These are phyloP conservation scores for Trichomonas gallinae DNA, from an alignment of 208 protist species.

Conservation along the genomic window DNA sequence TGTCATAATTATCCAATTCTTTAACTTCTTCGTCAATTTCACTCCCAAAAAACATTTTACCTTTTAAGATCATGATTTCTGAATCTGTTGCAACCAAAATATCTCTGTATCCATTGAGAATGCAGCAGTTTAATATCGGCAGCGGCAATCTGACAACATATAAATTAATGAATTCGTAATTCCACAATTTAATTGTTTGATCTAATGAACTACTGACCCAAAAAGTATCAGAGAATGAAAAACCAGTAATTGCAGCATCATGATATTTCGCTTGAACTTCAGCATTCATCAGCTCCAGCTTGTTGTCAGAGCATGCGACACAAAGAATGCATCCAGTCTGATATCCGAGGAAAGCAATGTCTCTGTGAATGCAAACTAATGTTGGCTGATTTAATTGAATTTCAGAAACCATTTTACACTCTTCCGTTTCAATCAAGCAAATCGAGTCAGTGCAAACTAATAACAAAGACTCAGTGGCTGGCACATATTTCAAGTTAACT, in stretches of 20 bases:
- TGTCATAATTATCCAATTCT: conserved; percentile 1
- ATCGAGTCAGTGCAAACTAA: not conserved
- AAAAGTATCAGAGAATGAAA: not conserved
- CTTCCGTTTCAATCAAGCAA: not conserved
- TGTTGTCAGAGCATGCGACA: not conserved
- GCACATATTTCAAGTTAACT: not conserved
- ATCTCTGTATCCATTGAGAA: not conserved
- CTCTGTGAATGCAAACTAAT: not conserved
- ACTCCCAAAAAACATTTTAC: not conserved
- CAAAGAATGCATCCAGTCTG: not conserved
- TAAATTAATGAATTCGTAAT: not conserved
- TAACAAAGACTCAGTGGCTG: not conserved
- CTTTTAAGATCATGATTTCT: not conserved
- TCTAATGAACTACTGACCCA: not conserved
- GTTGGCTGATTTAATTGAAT: not conserved
- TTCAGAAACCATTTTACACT: not conserved
- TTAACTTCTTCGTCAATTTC: not conserved
- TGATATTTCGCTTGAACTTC: not conserved
- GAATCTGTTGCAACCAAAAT: not conserved
- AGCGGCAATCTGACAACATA: not conserved
- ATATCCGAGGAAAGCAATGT: not conserved
- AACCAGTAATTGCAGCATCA: not conserved
- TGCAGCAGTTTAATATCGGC: not conserved
- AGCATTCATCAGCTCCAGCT: not conserved
- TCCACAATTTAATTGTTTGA: not conserved